Base-by-base conservation (phyloP, 2,329 filamentous ascomycete species). In the Chrysoporthe cubensis region DNA sequence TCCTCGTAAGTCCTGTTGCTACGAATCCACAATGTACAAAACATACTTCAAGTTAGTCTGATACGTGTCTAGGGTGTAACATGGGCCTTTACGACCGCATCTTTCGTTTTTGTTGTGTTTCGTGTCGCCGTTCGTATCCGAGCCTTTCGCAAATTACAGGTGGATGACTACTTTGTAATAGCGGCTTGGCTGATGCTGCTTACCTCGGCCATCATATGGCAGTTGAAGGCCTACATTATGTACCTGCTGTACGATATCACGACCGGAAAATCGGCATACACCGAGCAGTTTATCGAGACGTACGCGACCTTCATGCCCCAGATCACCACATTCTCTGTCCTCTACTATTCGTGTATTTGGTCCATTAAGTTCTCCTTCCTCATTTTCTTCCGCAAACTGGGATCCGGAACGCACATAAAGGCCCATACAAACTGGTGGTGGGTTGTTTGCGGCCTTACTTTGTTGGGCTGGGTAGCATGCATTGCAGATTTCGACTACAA, bases 281-380 rank as follows among this genome's bases (percentile, higher is more conserved):
- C 42, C 4, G 58, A 32, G n/a, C 40, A 42, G 13, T 61, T 61
- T 32, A 32, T 61, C n/a, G 37, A 26, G 14, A 8, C 18, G 37
- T 61, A 61, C 16, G 37, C 42, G 34, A 44, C 58, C 4, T 46
- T 61, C 21, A 26, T 61, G 4, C 58, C 40, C 16, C 37, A 43
- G 6, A 26, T 61, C 13, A 32, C 43, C 14, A 26, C 37, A 6
- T 61, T 42, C 40, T 44, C 42, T 21, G 11, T 32, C 43, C 58
- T 61, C 21, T 61, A 44, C 42, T 61, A 61, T 43, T 61, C 58
- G 14, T 43, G 58, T 44, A 14, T 61, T 8, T 61, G 58, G 58
- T 42, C 58, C 21, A 43, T 61, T n/a, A 61, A 61, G n/a, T 43
- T 61, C 34, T 61, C 58, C 16, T 61, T 61, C 42, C 37, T 61